Evolutionary conservation across 495 filamentous ascomycete species (phyloP), one percentile per base, ranked within the genome.

Genomic region (Lindgomyces ingoldianus): DNA sequence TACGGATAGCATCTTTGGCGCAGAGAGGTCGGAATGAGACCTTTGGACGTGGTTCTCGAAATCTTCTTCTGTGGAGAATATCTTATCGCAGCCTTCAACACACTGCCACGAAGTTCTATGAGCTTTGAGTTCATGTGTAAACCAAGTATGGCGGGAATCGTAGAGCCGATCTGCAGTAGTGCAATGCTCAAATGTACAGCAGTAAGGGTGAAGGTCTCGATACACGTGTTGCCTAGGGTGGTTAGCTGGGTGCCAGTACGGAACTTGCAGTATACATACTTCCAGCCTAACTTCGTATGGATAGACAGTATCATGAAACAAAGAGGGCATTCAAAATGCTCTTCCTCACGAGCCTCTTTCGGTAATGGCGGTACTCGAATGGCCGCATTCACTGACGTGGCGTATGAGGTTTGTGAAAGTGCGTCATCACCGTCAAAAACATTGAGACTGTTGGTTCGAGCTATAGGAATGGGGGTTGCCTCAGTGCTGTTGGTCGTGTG

Each of bases 291-390:
- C 1, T 0, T 45, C 14, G 52, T 70, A 56, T 63, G 62, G 36
- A 70, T 64, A 18, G 64, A 62, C 3, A 70, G 47, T 4, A 70
- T 60, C 57, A 60, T 64, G 25, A 57, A 70, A 26, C 68, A 70
- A 14, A 70, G 42, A 4, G 68, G 68, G 25, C 68, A 70, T 51
- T 70, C 68, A 25, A 59, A 70, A 19, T 48, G 58, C 24, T 65
- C 60, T 14, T 62, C 9, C 9, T 70, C 57, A 6, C 25, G 25
- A 16, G 68, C 64, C 25, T 60, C 60, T 50, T 60, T 68, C 4
- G 68, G 68, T 16, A 68, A 36, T 16, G 52, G 27, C 9, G 64
- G 68, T 4, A 60, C 55, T 41, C 57, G 33, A 41, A 64, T 54
- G 10, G 58, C 51, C 9, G 64, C 48, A 36, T 60, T 60, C 1